phyloP scores from a whole-genome alignment of 345 rosid species.

The Eucalyptus microcorys region DNA sequence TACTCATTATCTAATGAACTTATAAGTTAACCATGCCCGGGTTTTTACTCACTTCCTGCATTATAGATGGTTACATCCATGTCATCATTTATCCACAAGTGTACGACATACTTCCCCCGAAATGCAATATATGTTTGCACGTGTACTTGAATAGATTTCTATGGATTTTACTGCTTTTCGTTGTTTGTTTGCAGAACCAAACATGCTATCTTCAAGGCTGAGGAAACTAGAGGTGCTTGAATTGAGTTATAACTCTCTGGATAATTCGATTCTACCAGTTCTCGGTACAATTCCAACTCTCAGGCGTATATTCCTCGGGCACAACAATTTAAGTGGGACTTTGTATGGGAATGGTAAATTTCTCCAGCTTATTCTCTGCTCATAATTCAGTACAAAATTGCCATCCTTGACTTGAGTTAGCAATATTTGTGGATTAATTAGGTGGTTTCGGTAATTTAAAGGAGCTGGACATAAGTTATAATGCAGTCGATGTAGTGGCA shows the following conservation, averaged over 20 bases:
- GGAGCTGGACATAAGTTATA: neutral
- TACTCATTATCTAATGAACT: no score
- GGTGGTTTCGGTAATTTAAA: accelerated
- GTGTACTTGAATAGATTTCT: neutral
- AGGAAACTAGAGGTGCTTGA: no score
- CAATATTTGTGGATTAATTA: neutral
- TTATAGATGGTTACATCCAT: no score
- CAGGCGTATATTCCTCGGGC: accelerated
- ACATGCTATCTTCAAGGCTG: neutral
- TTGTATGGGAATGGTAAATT: no score
- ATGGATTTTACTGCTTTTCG: no score
- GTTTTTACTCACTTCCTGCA: no score
- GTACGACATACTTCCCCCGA: no score
- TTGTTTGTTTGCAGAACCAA: no score
- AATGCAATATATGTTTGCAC: accelerated
- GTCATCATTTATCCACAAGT: no score
- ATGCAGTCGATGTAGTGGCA: accelerated
- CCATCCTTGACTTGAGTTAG: neutral
- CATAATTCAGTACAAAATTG: no score
- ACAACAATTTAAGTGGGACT: neutral
- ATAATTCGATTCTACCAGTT: no score
- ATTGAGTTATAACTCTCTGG: accelerated
- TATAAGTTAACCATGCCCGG: no score
- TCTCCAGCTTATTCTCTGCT: accelerated
- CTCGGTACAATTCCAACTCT: neutral